Evolutionary conservation across 805 yeast species (phyloP).

Genomic region (Starmerella potacharoeniae): DNA sequence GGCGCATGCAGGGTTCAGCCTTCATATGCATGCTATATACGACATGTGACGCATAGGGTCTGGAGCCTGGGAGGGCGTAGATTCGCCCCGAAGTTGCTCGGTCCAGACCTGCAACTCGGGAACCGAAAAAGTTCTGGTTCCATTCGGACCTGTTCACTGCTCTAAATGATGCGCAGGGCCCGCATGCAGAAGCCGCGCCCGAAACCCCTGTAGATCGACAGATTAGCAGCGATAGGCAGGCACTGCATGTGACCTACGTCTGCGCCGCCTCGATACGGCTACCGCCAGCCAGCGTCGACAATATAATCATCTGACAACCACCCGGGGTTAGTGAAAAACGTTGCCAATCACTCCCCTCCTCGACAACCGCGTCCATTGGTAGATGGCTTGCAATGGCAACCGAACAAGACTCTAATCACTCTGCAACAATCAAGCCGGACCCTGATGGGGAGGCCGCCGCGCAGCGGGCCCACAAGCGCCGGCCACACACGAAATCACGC

Average conservation of each 20-base stretch:
- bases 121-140: too few relatives aligned
- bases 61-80: not conserved
- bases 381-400: conserved; percentile 6
- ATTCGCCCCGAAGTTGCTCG: too few relatives aligned
- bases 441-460: not conserved
- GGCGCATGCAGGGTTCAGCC: not conserved
- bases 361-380: not conserved
- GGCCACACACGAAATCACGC: conserved; percentile 80
- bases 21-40: not conserved
- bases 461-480: conserved; percentile 41
- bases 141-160: too few relatives aligned
- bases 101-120: too few relatives aligned
- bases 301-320: conserved; percentile 1
- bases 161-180: too few relatives aligned
- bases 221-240: not conserved
- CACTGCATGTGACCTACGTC: not conserved
- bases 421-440: conserved; percentile 1
- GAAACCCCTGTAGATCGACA: not conserved
- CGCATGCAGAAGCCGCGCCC: too few relatives aligned
- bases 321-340: conserved; percentile 1
- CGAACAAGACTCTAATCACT: not conserved
- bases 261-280: not conserved
- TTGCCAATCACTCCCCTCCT: not conserved
- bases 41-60: not conserved
- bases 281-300: not conserved